Evolutionary conservation across 345 rosid species (phyloP).

Genomic region (Salix viminalis): DNA sequence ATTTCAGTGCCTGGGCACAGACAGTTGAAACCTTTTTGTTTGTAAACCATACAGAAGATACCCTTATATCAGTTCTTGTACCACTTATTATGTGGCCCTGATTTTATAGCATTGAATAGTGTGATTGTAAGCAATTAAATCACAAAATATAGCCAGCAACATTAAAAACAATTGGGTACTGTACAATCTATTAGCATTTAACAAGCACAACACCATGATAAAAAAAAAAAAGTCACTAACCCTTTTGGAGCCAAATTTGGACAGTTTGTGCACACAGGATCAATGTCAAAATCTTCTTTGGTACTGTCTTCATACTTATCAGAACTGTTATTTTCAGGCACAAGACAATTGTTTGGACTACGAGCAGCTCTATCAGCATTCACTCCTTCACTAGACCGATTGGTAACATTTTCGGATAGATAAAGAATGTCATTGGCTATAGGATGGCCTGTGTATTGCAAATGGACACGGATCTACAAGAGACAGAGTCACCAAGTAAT

Average conservation of each 20-base stretch:
- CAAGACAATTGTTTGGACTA: constrained; percentile 21
- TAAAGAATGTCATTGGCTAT: constrained; percentile 89
- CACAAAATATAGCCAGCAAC: not conserved
- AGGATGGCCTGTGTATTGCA: constrained; percentile 76
- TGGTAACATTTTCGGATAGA: constrained; percentile 39
- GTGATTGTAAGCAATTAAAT: not conserved
- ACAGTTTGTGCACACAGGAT: constrained; percentile 80
- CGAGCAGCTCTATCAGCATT: constrained; percentile 57
- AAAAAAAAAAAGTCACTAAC: constrained; percentile 22
- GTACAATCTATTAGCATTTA: not conserved
- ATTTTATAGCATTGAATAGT: not conserved
- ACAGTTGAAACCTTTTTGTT: not conserved
- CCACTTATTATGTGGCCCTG: not conserved
- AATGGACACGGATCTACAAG: constrained; percentile 82
- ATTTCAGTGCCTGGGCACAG: not conserved
- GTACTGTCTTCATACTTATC: constrained; percentile 31
- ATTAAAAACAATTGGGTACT: not conserved
- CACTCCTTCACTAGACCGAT: constrained; percentile 35
- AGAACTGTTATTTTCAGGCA: constrained; percentile 8
- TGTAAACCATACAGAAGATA: not conserved
- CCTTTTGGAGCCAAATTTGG: constrained; percentile 79
- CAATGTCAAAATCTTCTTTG: constrained; percentile 56
- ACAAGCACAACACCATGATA: not conserved
- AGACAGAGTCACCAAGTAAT: not conserved
- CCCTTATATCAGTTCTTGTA: too few relatives aligned